These are phyloP conservation scores for Aaosphaeria pasadenensis DNA, from an alignment of 2,329 filamentous ascomycete genomes.

Conservation along the genomic window DNA sequence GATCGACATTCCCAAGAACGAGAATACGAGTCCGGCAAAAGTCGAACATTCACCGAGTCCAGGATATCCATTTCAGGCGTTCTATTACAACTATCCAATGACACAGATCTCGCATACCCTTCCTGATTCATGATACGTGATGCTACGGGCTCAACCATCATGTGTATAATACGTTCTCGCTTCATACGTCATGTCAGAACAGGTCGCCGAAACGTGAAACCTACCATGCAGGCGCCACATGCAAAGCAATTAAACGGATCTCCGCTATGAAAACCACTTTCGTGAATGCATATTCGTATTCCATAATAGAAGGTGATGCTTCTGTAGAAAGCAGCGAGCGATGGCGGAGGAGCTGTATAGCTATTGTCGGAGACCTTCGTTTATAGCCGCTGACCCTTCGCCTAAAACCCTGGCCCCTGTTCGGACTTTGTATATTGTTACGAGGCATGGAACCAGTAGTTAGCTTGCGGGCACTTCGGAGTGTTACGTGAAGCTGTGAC, in stretches of 20 bases:
- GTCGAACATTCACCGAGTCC: no score
- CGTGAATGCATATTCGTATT: background rate
- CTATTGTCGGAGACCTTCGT: background rate
- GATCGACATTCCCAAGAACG: background rate
- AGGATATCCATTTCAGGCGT: no score
- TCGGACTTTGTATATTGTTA: background rate
- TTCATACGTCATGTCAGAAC: no score
- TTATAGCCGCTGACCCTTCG: background rate
- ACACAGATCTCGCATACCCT: background rate
- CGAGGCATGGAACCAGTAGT: no score
- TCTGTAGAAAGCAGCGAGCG: background rate
- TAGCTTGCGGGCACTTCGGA: no score
- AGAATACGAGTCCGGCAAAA: no score
- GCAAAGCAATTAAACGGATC: background rate
- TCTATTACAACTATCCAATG: no score
- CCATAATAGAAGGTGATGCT: background rate
- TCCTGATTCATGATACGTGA: background rate
- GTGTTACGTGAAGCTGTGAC: no score
- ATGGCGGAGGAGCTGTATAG: no score
- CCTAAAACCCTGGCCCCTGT: background rate
- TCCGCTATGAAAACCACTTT: background rate
- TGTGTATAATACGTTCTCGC: background rate
- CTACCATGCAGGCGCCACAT: background rate
- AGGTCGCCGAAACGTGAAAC: no score
- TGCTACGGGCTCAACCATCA: background rate